These are phyloP conservation scores for Penicillium robsamsonii DNA, from an alignment of 495 filamentous ascomycete species.

Conservation along the genomic window DNA sequence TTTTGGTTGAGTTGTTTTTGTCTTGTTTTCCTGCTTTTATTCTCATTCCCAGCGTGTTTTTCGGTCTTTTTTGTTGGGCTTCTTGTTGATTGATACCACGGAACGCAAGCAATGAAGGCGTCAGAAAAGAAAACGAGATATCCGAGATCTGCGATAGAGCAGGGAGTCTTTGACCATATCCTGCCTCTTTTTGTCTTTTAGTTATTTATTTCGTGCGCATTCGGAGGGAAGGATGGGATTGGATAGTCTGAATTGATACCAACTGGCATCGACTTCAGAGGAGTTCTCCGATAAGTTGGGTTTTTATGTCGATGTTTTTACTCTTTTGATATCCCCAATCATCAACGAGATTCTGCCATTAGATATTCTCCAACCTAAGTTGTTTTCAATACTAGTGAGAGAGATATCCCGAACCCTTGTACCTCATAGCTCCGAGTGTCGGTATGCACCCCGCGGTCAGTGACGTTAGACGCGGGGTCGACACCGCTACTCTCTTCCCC, in stretches of 20 bases:
- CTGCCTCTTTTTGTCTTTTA: conserved; percentile 9
- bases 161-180: conserved; percentile 10
- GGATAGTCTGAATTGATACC: conserved; percentile 12
- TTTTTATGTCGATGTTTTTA: conserved; percentile 10
- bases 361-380: conserved; percentile 8
- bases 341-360: conserved; percentile 16
- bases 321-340: conserved; percentile 17
- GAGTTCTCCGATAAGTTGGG: conserved; percentile 5
- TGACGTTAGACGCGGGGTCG: conserved; percentile 5
- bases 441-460: not conserved
- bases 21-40: conserved; percentile 20
- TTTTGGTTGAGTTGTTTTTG: conserved; percentile 26
- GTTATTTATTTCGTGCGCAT: conserved; percentile 16
- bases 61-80: conserved; percentile 17
- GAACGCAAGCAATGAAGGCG: conserved; percentile 38
- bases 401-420: not conserved
- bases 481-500: not conserved
- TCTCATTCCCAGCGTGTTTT: conserved; percentile 15
- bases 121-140: conserved; percentile 38
- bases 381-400: not conserved
- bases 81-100: conserved; percentile 45
- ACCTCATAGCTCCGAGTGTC: not conserved
- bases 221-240: conserved; percentile 15
- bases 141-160: conserved; percentile 35
- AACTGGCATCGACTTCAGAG: conserved; percentile 15